phyloP scores from a whole-genome alignment of 768 basidiomycete genomes.

The Infundibulicybe gibba region DNA sequence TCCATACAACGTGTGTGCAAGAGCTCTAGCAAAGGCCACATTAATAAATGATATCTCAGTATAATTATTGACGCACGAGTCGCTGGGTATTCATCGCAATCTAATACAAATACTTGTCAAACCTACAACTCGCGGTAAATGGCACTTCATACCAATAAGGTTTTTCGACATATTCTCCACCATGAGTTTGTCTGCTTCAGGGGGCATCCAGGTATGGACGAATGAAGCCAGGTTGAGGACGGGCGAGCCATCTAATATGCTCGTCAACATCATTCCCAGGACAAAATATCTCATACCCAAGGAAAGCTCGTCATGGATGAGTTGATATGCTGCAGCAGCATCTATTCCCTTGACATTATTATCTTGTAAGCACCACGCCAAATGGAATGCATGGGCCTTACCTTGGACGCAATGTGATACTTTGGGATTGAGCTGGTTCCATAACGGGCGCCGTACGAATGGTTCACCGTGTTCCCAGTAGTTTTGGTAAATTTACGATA shows the following conservation, averaged over 20 bases:
- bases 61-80: slow-evolving; percentile 36
- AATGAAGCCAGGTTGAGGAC: slow-evolving; percentile 63
- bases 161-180: slow-evolving; percentile 66
- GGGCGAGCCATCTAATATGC: slow-evolving; percentile 48
- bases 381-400: slow-evolving; percentile 6
- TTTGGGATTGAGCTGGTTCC: slow-evolving; percentile 69
- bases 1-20: slow-evolving; percentile 49
- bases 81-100: slow-evolving; percentile 63
- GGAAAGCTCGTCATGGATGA: slow-evolving; percentile 57
- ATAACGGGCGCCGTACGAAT: slow-evolving; percentile 62
- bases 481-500: slow-evolving; percentile 31
- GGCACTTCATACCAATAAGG: slow-evolving; percentile 37
- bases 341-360: slow-evolving; percentile 43
- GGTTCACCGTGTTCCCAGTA: slow-evolving; percentile 25
- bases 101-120: slow-evolving; percentile 12
- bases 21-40: slow-evolving; percentile 25
- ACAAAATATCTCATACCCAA: slow-evolving; percentile 39
- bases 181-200: slow-evolving; percentile 50
- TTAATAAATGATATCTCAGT: neutral
- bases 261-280: neutral
- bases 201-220: slow-evolving; percentile 61
- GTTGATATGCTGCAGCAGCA: slow-evolving; percentile 52
- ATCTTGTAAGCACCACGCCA: neutral
- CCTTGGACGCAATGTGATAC: slow-evolving; percentile 58
- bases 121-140: neutral